Conservation (phyloP, 208 protist genomes). For the Herpetomonas samuelpessoai region DNA sequence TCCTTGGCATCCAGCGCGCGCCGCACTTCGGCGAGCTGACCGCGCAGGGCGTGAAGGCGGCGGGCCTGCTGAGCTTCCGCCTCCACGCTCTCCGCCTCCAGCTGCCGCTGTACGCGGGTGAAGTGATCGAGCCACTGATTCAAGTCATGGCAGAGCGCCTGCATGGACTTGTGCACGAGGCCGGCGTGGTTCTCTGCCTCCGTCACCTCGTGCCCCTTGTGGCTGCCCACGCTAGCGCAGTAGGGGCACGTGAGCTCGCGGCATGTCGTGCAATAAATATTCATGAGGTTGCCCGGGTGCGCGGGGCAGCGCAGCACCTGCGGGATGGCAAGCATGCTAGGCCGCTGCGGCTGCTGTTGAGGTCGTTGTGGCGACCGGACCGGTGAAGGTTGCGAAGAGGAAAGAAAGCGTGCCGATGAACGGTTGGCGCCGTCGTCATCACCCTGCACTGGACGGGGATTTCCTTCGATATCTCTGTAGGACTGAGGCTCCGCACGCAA, state of each 20-base stretch:
- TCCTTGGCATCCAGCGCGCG: conserved; percentile 28
- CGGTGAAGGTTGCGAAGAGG: no score
- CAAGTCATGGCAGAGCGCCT: conserved; percentile 45
- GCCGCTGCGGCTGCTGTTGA: not conserved
- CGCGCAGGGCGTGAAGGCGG: conserved; percentile 18
- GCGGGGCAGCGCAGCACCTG: conserved; percentile 30
- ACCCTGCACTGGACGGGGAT: no score
- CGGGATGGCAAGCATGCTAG: not conserved
- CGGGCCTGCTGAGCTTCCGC: conserved; percentile 19
- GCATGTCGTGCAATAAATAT: conserved; percentile 56
- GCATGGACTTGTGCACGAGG: conserved; percentile 22
- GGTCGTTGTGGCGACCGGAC: not conserved
- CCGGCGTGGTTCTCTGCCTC: conserved; percentile 27
- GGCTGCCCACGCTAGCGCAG: conserved; percentile 60
- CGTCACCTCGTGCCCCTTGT: conserved; percentile 46
- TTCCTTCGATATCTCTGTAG: no score
- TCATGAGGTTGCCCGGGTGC: conserved; percentile 35
- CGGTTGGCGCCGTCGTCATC: no score
- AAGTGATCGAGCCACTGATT: conserved; percentile 42
- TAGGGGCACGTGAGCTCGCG: conserved; percentile 58
- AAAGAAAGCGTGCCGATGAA: no score
- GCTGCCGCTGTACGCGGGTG: conserved; percentile 24
- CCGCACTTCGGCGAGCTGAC: conserved; percentile 29
- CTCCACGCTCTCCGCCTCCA: conserved; percentile 30
- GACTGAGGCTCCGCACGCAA: no score